Base-by-base conservation (phyloP, 2,329 filamentous ascomycete species). In the Ophiostoma piceae region DNA sequence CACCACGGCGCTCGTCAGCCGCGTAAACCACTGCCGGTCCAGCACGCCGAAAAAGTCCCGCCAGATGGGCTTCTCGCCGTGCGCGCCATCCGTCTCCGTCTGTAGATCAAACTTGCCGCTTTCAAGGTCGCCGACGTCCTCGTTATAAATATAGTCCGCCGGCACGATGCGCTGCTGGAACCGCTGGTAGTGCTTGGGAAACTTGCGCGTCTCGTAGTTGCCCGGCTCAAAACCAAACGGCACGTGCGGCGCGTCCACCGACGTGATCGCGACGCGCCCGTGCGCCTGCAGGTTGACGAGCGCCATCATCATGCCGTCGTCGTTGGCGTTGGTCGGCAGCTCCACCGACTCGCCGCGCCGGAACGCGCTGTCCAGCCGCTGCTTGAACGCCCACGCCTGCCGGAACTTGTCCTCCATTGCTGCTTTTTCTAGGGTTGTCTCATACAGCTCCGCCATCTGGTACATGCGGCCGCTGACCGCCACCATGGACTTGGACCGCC, bases 181-280 rank as follows among this genome's bases (percentile, higher is more conserved):
- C 73, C 86, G 84, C 67, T 91, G 84, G 74, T 87, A 86, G 43
- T 83, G 82, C 74, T 89, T 89, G 47, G 90, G 85, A 72, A 89
- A 88, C 71, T 87, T 86, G 69, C 89, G 84, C 29, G 88, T 89
- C 75, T 91, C 87, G 77, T 93, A 93, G 73, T 90, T 87, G 19
- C 86, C 86, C 8, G 89, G 88, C 68, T 87, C 85, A 75, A 92
- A 90, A 1, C 91, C 90, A 76, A 90, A 89, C 1, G 88, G 87
- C 39, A 91, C 87, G 67, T 84, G 75, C 0, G 87, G 86, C 5
- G 90, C 83, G 57, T 88, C 81, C 1, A 83, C 76, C 0, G 85
- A 81, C 3, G 82, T 79, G 7, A 91, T 75, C 19, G 76, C 80
- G 60, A 92, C 80, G 57, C 85, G 82, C 3, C 86, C 84, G 67